These are phyloP conservation scores for Macaranga tanarius DNA, from an alignment of 441 rosid species.

Conservation along the genomic window DNA sequence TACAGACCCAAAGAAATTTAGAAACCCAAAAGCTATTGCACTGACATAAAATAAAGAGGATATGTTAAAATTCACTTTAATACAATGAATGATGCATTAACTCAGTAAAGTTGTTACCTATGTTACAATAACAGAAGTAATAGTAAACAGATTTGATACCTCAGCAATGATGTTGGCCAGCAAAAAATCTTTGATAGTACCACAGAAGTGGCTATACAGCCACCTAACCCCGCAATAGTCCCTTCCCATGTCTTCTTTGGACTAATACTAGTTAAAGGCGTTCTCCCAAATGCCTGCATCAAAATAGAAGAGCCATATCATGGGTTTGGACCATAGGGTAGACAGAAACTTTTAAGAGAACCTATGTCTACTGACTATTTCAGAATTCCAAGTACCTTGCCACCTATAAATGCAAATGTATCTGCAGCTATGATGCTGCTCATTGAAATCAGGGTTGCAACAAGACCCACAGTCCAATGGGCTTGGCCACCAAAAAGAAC, in stretches of 20 bases:
- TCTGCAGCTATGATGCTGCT: constrained; percentile 90
- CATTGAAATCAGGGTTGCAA: constrained; percentile 77
- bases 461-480: constrained; percentile 99
- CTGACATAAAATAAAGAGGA: constrained; percentile 43
- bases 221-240: constrained; percentile 73
- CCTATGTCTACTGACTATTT: constrained; percentile 10
- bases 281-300: constrained; percentile 82
- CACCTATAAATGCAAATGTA: constrained; percentile 87
- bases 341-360: neutral
- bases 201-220: constrained; percentile 69
- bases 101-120: neutral
- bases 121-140: neutral
- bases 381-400: constrained; percentile 65
- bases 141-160: constrained; percentile 39
- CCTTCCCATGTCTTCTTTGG: constrained; percentile 99
- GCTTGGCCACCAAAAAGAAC: constrained; percentile 83
- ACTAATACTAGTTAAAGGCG: constrained; percentile 75
- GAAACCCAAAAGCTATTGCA: constrained; percentile 76
- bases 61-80: constrained; percentile 17
- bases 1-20: constrained; percentile 85
- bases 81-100: neutral
- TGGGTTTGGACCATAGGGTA: neutral
- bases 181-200: constrained; percentile 54
- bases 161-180: constrained; percentile 79
- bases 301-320: constrained; percentile 18